Evolutionary conservation across 2,329 filamentous ascomycete genomes (phyloP).

Genomic region (Diaporthe ampelina): DNA sequence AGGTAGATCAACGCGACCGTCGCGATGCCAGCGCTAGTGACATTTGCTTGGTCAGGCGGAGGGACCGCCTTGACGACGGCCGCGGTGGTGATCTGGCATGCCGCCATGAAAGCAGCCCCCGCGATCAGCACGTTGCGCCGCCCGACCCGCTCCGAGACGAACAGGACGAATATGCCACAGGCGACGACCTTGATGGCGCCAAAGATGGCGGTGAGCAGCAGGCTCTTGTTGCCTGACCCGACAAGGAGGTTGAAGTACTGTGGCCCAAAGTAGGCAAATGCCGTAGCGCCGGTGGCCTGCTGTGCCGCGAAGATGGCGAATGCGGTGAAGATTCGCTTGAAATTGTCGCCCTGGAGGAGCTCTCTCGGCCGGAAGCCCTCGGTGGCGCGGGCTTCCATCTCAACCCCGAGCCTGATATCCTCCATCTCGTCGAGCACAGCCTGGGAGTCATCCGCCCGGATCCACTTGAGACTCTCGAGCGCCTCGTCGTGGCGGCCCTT

Average conservation of each 20-base stretch:
- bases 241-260: slow-evolving; percentile 68
- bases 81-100: slow-evolving; percentile 60
- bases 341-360: slow-evolving; percentile 60
- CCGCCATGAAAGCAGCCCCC: slow-evolving; percentile 60
- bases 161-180: slow-evolving; percentile 65
- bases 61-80: slow-evolving; percentile 58
- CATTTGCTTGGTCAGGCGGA: slow-evolving; percentile 46
- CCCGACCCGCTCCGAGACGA: slow-evolving; percentile 63
- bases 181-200: slow-evolving; percentile 66
- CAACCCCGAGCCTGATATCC: slow-evolving; percentile 62
- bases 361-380: slow-evolving; percentile 59
- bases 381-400: slow-evolving; percentile 59
- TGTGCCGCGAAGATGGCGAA: slow-evolving; percentile 64
- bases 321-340: slow-evolving; percentile 58
- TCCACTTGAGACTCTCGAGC: slow-evolving; percentile 63
- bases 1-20: slow-evolving; percentile 69
- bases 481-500: slow-evolving; percentile 60
- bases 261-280: slow-evolving; percentile 67
- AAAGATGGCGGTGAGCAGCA: slow-evolving; percentile 67
- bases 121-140: slow-evolving; percentile 57
- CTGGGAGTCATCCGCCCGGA: slow-evolving; percentile 59
- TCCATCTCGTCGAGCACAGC: slow-evolving; percentile 60
- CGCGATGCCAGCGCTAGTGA: slow-evolving; percentile 59
- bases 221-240: slow-evolving; percentile 57
- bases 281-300: slow-evolving; percentile 67